A percentile compares a stretch with the other conserved stretches of the same genome.
Conservation (phyloP, 306 rosid species). For the Dalbergia oliveri region DNA sequence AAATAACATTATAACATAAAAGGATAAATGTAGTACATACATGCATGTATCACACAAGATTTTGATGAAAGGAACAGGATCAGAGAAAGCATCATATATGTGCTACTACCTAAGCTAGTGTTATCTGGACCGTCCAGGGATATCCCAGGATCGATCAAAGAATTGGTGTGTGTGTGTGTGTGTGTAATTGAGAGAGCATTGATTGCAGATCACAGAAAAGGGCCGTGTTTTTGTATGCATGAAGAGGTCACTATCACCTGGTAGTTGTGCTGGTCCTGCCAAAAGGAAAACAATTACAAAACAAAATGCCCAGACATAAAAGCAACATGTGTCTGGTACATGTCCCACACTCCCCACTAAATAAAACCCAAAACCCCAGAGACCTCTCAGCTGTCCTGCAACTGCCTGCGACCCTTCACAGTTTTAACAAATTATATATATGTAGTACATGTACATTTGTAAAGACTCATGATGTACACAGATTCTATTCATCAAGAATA, state of each 20-base stretch:
- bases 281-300: constrained; percentile 57
- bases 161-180: constrained; percentile 34
- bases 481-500: not conserved
- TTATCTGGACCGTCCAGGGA: constrained; percentile 55
- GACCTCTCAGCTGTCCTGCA: constrained; percentile 41
- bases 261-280: constrained; percentile 63
- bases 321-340: constrained; percentile 58
- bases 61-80: constrained; percentile 58
- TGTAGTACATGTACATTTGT: not conserved
- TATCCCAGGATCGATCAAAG: constrained; percentile 42
- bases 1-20: not conserved
- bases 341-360: constrained; percentile 55
- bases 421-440: constrained; percentile 15
- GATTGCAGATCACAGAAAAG: constrained; percentile 34
- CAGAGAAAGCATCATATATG: constrained; percentile 14
- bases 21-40: constrained; percentile 46
- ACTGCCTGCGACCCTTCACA: constrained; percentile 39
- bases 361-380: constrained; percentile 35
- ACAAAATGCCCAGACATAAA: constrained; percentile 61
- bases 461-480: not conserved
- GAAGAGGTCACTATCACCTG: constrained; percentile 59
- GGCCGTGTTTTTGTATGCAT: constrained; percentile 48
- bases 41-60: constrained; percentile 48
- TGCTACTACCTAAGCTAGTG: not conserved
- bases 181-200: constrained; percentile 35